Evolutionary conservation across 2,329 filamentous ascomycete genomes (phyloP).

Genomic region (Leptographium wingfieldii): DNA sequence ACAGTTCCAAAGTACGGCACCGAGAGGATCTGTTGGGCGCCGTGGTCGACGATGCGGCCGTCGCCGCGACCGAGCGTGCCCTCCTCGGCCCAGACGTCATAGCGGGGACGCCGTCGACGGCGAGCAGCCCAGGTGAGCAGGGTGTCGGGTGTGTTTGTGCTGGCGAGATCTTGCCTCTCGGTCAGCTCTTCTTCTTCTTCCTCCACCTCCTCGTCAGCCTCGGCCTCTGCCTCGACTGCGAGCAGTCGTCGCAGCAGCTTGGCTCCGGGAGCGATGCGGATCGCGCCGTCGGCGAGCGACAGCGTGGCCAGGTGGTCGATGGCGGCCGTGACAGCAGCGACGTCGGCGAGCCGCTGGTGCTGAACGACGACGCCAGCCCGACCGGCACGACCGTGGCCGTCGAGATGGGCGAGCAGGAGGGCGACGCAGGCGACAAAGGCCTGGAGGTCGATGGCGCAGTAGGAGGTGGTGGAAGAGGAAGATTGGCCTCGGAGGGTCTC

Average conservation of each 20-base stretch:
- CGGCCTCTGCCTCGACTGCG: slow-evolving; percentile 15
- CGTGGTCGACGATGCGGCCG: neutral
- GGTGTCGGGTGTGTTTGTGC: neutral
- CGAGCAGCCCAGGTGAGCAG: neutral
- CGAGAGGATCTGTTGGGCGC: slow-evolving; percentile 3
- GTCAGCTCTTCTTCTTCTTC: too few species aligned
- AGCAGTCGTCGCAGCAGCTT: slow-evolving; percentile 19
- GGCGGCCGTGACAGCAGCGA: slow-evolving; percentile 23
- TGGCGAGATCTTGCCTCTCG: too few species aligned
- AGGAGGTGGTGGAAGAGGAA: slow-evolving; percentile 7
- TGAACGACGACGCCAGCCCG: slow-evolving; percentile 17
- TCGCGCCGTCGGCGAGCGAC: slow-evolving; percentile 16
- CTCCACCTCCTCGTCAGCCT: too few species aligned
- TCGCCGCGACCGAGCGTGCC: slow-evolving; percentile 1
- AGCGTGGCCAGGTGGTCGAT: slow-evolving; percentile 21
- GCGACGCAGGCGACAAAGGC: slow-evolving; percentile 25
- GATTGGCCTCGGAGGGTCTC: neutral
- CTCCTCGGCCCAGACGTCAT: slow-evolving; percentile 1
- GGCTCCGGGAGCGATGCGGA: slow-evolving; percentile 6
- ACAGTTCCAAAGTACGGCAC: slow-evolving; percentile 14
- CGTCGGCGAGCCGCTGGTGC: slow-evolving; percentile 26
- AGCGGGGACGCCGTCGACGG: neutral
- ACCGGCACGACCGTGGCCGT: slow-evolving; percentile 13
- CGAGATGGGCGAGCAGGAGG: slow-evolving; percentile 23
- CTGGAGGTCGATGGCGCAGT: slow-evolving; percentile 21